These are phyloP conservation scores for Macrolepiota dolichaula DNA, from an alignment of 768 basidiomycete species.

Conservation along the genomic window DNA sequence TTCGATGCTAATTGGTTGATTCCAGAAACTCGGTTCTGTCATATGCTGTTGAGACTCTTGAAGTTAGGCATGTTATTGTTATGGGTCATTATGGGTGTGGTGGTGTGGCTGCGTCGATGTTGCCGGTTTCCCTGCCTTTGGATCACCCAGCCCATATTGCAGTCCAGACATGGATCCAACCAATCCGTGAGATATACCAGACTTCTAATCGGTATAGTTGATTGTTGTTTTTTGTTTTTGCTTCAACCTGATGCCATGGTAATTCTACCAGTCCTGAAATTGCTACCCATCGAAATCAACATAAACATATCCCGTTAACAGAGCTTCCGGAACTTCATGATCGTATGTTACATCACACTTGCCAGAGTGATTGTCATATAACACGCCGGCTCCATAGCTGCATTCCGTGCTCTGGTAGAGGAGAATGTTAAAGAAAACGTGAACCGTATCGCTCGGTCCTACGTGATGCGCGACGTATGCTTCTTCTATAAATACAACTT, in stretches of 20 bases:
- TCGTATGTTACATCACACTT: conserved; percentile 20
- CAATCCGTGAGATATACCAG: conserved; percentile 34
- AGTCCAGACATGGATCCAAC: conserved; percentile 38
- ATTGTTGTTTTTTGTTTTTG: neutral
- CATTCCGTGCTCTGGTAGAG: conserved; percentile 40
- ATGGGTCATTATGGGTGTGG: conserved; percentile 30
- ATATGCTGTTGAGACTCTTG: conserved; percentile 24
- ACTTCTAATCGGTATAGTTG: conserved; percentile 30
- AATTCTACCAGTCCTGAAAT: conserved; percentile 27
- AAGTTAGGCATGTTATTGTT: conserved; percentile 28
- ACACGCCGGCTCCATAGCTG: conserved; percentile 22
- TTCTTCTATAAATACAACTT: neutral
- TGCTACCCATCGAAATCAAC: conserved; percentile 26
- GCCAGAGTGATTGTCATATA: neutral
- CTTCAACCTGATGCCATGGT: neutral
- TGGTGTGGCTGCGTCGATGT: conserved; percentile 27
- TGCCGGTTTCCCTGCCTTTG: conserved; percentile 13
- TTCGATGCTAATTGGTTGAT: neutral
- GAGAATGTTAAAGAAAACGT: conserved; percentile 37
- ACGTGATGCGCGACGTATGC: conserved; percentile 28
- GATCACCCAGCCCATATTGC: conserved; percentile 22
- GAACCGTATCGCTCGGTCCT: conserved; percentile 22
- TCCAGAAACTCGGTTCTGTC: conserved; percentile 26
- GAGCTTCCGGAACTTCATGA: conserved; percentile 27
- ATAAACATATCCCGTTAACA: conserved; percentile 13